phyloP scores from a whole-genome alignment of 2,329 filamentous ascomycete species.

The Botryosphaeria agaves region DNA sequence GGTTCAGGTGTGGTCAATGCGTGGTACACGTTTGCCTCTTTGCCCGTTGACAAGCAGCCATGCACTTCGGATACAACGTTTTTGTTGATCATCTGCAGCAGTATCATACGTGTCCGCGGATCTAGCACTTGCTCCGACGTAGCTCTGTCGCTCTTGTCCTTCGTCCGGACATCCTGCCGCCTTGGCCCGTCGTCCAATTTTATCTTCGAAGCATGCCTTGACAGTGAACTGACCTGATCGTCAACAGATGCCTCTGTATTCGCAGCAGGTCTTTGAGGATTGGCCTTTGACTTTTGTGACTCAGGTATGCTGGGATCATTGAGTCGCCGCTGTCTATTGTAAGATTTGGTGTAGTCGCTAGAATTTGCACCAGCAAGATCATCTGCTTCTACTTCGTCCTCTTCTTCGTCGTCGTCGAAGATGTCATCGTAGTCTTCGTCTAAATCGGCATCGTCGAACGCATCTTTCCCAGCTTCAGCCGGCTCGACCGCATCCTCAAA shows the following conservation, averaged over 20 bases:
- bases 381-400: conserved; percentile 37
- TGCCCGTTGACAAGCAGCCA: conserved; percentile 88
- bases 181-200: conserved; percentile 49
- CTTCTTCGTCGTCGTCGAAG: conserved; percentile 38
- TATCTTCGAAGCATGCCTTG: conserved; percentile 74
- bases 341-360: conserved; percentile 64
- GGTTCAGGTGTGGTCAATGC: conserved; percentile 47
- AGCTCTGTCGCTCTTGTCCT: conserved; percentile 68
- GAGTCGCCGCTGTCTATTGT: conserved; percentile 66
- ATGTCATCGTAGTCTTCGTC: conserved; percentile 46
- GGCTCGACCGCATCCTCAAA: too few species aligned
- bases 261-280: conserved; percentile 55
- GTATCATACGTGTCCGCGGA: conserved; percentile 83
- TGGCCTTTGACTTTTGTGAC: conserved; percentile 48
- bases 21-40: conserved; percentile 97
- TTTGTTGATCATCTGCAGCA: conserved; percentile 90
- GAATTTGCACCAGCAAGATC: conserved; percentile 38
- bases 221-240: conserved; percentile 73
- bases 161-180: conserved; percentile 30
- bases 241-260: conserved; percentile 70
- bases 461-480: too few species aligned
- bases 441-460: conserved; percentile 45
- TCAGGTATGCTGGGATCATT: conserved; percentile 33
- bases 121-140: conserved; percentile 92
- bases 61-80: conserved; percentile 81